phyloP scores from a whole-genome alignment of 106 monocot species.

The Apostasia shenzhenica region DNA sequence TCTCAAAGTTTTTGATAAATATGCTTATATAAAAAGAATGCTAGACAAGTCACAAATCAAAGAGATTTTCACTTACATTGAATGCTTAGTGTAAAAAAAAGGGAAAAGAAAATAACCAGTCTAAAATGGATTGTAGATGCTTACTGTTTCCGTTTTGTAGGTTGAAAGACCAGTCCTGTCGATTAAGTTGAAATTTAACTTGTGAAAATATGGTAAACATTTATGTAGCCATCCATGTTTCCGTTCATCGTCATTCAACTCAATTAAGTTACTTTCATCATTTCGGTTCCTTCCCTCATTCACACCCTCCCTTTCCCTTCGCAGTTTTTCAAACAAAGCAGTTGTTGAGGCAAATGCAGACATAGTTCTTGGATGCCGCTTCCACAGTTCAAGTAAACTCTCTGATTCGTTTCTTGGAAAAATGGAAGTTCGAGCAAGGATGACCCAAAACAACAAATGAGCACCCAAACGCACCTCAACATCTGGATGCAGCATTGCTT shows the following conservation, averaged over 20 bases:
- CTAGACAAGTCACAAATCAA: too few species aligned
- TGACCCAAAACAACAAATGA: conserved; percentile 72
- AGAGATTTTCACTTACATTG: too few species aligned
- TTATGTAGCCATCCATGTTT: conserved; percentile 40
- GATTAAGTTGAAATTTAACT: conserved; percentile 55
- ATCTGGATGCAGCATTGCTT: conserved; percentile 92
- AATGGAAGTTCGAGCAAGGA: conserved; percentile 47
- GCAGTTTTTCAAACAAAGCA: conserved; percentile 87
- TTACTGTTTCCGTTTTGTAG: conserved; percentile 37
- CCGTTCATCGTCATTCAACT: conserved; percentile 32
- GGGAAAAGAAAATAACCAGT: too few species aligned
- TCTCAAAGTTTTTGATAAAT: too few species aligned
- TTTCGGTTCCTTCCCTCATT: conserved; percentile 37
- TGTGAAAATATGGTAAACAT: conserved; percentile 54
- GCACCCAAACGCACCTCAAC: conserved; percentile 75
- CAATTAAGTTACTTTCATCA: conserved; percentile 30
- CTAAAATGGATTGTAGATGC: not conserved
- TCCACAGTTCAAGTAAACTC: conserved; percentile 44
- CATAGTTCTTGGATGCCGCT: conserved; percentile 60
- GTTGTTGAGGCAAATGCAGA: conserved; percentile 83
- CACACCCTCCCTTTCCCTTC: conserved; percentile 60
- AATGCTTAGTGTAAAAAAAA: too few species aligned
- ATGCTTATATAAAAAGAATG: too few species aligned
- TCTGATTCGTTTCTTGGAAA: conserved; percentile 46
- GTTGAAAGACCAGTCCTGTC: conserved; percentile 36